Evolutionary conservation across 176 grass and related monocot genomes (phyloP).

Genomic region (Pontederia crassipes): DNA sequence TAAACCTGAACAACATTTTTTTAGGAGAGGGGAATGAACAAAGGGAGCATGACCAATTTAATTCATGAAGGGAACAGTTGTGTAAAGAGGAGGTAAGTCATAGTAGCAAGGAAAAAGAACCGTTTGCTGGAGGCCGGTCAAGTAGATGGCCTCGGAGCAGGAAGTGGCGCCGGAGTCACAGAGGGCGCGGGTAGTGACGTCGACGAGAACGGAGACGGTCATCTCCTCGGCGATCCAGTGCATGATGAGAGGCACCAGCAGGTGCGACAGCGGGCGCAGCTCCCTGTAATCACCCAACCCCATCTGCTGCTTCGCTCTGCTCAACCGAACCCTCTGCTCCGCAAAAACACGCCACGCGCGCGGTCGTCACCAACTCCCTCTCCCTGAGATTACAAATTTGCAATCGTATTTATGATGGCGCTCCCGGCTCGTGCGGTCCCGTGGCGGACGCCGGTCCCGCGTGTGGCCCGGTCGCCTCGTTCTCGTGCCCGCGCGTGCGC

Average conservation of each 20-base stretch:
- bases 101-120: neutral
- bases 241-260: conserved; percentile 42
- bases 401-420: no score
- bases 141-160: conserved; percentile 72
- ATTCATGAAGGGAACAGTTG: neutral
- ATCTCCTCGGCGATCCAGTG: conserved; percentile 81
- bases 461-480: no score
- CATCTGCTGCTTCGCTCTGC: neutral
- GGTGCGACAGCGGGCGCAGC: conserved; percentile 43
- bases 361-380: no score
- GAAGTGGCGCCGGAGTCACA: conserved; percentile 26
- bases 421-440: no score
- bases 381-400: no score
- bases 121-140: conserved; percentile 73
- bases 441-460: no score
- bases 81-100: neutral
- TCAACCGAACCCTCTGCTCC: no score
- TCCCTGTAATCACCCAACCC: conserved; percentile 16
- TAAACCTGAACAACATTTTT: no score
- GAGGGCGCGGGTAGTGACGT: conserved; percentile 52
- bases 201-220: conserved; percentile 81
- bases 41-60: no score
- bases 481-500: no score
- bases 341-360: no score
- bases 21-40: no score